Base-by-base conservation (phyloP, 768 basidiomycete genomes). In the Dendrothele bispora region DNA sequence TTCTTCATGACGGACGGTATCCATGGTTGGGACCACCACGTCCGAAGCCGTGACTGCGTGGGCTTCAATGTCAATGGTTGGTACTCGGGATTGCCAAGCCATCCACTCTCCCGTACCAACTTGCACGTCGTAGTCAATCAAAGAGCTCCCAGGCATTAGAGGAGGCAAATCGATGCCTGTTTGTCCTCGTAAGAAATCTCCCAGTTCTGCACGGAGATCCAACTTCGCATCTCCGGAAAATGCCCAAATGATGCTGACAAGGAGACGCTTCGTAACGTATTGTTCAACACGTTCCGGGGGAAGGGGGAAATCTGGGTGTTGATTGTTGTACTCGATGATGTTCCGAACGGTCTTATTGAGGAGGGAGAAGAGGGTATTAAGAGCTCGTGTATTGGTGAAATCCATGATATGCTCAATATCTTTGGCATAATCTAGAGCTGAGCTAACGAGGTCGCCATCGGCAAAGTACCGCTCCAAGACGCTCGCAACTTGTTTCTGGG, bases 331-430 rank as follows among this genome's bases (percentile, higher is more conserved):
- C 58, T 98, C 94, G 58, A 95, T 79, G 57, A 98, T 73, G 61
- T 93, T 94, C 12, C 95, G 90, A 30, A 86, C 84, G 1, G 92
- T 93, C 72, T 98, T 98, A 79, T 98, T 98, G 67, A 98, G 71
- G 42, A 98, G 80, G 10, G 97, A 98, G 75, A 99, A 98, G 17
- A 99, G 79, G 0, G 97, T 98, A 59, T 91, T 92, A 47, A 98
- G 82, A 1, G 93, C 93, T 35, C 97, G 90, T 7, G 87, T 91
- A 27, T 69, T 64, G 1, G 95, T 97, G 72, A 98, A 98, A 66
- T 98, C 95, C 97, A 99, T 98, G 71, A 99, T 98, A 60, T 99
- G 97, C 57, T 93, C 89, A 38, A 93, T 85, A n/a, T 82, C 78
- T 40, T 82, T 83, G 0, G 94, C 92, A 57, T 84, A 91, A 20